Base-by-base conservation (phyloP, 1,284 basidiomycete species). In the Ceratobasidium sp. region DNA sequence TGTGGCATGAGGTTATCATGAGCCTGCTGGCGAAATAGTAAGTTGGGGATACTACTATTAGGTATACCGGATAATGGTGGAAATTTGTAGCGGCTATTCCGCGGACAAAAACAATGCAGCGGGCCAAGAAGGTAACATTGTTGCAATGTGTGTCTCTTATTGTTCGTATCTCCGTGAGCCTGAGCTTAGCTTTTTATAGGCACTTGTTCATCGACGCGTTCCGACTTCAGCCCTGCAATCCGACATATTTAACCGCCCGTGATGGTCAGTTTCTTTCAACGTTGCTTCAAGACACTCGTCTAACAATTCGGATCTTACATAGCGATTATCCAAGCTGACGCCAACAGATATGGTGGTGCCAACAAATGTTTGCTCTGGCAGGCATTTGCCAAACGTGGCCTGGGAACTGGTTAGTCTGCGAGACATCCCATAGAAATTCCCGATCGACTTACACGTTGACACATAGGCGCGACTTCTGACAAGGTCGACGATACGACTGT, bases 301-400 rank as follows among this genome's bases (percentile, higher is more conserved):
- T 52, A 25, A 32, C 46, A 17, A 37, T 37, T 37, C 2, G 8
- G 6, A 7, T 9, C 19, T 32, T 17, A 34, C 7, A 56, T 37
- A 76, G 74, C 74, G 1, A 76, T 76, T 61, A 81, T 84, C 17
- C 83, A 84, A 76, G 83, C 83, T 17, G 84, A 85, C 77, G 79
- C 78, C 9, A 84, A 84, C 78, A 79, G 84, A 11, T 85, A 82
- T 77, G 80, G 57, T 32, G 84, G 84, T 44, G 81, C 83, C 17
- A 83, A 85, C 79, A 79, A 78, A 67, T 85, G 84, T 77, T 77
- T 78, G n/a, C 81, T 85, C 22, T 85, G 83, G 82, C 79, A 59
- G 29, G 82, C 80, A n/a, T 86, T 85, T 77, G 84, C 85, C 5
- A 83, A 83, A 73, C 82, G 82, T 37, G 85, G 84, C 0, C 80